Evolutionary conservation across 495 filamentous ascomycete species (phyloP).

Genomic region (Glutinoglossum americanum): DNA sequence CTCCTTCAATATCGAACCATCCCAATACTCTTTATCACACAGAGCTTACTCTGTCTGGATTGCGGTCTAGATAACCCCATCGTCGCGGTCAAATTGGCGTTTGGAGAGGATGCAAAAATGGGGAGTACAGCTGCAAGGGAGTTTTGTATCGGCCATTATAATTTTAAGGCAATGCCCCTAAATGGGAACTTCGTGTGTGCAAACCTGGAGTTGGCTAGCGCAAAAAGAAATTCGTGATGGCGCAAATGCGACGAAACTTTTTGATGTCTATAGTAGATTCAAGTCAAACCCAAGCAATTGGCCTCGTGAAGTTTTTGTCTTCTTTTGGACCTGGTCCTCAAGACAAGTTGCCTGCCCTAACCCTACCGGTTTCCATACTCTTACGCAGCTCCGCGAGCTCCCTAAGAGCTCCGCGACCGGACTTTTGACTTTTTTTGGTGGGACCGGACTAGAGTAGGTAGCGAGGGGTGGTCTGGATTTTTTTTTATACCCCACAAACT

Average conservation of each 20-base stretch:
- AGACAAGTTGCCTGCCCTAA: too few species aligned
- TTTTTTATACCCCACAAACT: background rate
- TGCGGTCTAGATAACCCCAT: background rate
- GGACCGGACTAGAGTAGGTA: background rate
- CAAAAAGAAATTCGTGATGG: too few species aligned
- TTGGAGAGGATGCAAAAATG: background rate
- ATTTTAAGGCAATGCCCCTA: background rate
- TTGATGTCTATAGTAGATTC: too few species aligned
- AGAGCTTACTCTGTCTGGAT: background rate
- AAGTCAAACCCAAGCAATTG: background rate
- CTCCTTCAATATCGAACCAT: background rate
- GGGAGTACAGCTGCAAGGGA: background rate
- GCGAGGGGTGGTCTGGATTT: too few species aligned
- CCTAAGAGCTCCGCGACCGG: too few species aligned
- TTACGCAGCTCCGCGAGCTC: too few species aligned
- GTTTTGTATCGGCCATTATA: background rate
- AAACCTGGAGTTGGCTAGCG: too few species aligned
- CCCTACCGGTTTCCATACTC: too few species aligned
- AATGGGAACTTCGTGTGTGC: too few species aligned
- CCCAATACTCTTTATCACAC: background rate
- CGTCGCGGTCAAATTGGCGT: background rate
- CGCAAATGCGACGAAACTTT: too few species aligned
- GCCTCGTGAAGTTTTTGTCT: background rate
- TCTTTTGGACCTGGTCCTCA: background rate
- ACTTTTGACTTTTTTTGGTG: too few species aligned